Base-by-base conservation (phyloP, 208 protist species). In the Trypanosoma lewisi region DNA sequence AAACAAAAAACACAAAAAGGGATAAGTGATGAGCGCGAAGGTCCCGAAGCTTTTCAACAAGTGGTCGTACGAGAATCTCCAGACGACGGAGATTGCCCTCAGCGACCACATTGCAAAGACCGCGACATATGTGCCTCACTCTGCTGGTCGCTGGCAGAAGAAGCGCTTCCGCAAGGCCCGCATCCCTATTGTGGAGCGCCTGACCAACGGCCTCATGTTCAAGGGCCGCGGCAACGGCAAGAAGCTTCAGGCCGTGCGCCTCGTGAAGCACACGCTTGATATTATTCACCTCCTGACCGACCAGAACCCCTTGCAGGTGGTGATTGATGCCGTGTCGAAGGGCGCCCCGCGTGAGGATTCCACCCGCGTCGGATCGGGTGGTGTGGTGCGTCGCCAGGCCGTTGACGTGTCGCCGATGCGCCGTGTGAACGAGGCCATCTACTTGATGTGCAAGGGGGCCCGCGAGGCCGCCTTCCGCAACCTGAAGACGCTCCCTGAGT, bases 371-470 rank as follows among this genome's bases (percentile, higher is more conserved):
- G 99, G 99, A 72, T 95, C 94, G 65, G 98, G 96, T 78, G 99
- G 99, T 98, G 98, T 98, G 50, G 98, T 99, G 57, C 95, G 98
- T 70, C 93, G 99, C 65, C 98, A 99, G 93, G 97, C 99, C 75
- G 98, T 99, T 71, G 99, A 99, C 93, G 98, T 99, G 71, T 99
- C 98, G 21, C 99, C 99, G 66, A 97, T 99, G 75, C 97, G 99
- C 75, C 97, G 99, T 70, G 98, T 99, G 59, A 99, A 99, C 87
- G 76, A 98, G 83, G 94, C 97, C 56, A 89, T 99, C 76, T 99
- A 96, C 80, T 85, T 41, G 30, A 89, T 99, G 72, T 97, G 89
- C 86, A 97, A 91, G 68, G 99, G 99, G 77, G 97, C 98, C 52
- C 96, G 99, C 68, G 83, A 97, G 69, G 81, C 98, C 62, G 82